Evolutionary conservation across 495 filamentous ascomycete genomes (phyloP), one percentile per base, ranked within the genome.

Genomic region (Aspergillus conjunctus): DNA sequence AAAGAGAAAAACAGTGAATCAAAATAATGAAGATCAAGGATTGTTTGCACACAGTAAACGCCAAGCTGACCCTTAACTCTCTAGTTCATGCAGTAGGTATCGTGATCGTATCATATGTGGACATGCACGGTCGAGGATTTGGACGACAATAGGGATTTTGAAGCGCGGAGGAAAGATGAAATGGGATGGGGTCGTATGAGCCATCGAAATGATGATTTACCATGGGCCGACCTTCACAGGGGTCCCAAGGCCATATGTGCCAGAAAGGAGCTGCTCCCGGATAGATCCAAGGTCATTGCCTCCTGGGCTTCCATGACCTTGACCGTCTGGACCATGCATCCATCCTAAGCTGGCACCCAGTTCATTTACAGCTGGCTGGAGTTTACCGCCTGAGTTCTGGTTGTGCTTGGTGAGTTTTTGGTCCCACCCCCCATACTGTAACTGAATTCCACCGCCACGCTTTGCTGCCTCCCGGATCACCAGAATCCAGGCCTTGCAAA

Each of bases 401-500:
- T 98, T 94, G 76, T 98, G 94, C 72, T 91, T 93, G 2, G 83
- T 77, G 49, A 98, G 77, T 65, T 85, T 92, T 73, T 92, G 87
- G 66, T 98, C 94, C 94, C 95, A 98, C 30, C 90, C 90, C 21
- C 89, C 92, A 62, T 92, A 91, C 67, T 97, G 93, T 63, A 98
- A 69, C 62, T 89, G 83, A 66, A 98, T 94, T 18, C 94, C 94
- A 41, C 91, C 95, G 7, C 92, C 93, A 54, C 88, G 81, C 76
- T 97, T 97, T 20, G 91, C 86, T 10, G 93, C 92, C 71, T 98
- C 94, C 34, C 86, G 87, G 56, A 98, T 91, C 44, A 96, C 93
- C 68, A 96, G 68, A 31, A 92, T 86, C 94, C 94, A 98, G 10
- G 94, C 95, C 65, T 87, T 89, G 48, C 91, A 87, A 45, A 98